Evolutionary conservation across 1,139 yeast genomes (phyloP).

Genomic region (Sugiyamaella sp.): DNA sequence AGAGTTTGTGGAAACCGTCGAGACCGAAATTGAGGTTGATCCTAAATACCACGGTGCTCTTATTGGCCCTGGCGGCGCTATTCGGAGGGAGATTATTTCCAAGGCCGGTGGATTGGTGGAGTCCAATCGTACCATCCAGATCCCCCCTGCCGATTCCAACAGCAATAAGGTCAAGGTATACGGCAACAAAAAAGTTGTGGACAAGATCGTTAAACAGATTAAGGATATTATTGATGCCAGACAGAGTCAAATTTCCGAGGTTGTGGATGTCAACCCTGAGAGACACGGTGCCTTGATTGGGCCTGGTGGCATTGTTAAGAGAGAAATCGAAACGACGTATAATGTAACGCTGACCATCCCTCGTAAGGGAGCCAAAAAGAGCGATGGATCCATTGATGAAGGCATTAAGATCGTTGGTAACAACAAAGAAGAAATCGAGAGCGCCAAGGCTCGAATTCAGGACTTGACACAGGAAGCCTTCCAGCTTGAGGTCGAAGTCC

Average conservation of each 20-base stretch:
- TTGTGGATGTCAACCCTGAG: conserved; percentile 66
- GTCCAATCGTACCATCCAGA: conserved; percentile 60
- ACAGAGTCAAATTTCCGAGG: conserved; percentile 63
- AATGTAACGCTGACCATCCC: conserved; percentile 71
- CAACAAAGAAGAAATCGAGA: conserved; percentile 38
- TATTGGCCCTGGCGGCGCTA: conserved; percentile 81
- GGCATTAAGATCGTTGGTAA: conserved; percentile 41
- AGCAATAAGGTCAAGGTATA: conserved; percentile 65
- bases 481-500: conserved; percentile 55
- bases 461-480: conserved; percentile 37
- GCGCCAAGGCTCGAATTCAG: conserved; percentile 41
- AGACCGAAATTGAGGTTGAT: conserved; percentile 67
- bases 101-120: conserved; percentile 73
- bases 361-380: conserved; percentile 50
- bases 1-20: conserved; percentile 67
- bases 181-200: conserved; percentile 79
- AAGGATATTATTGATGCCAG: conserved; percentile 64
- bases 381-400: conserved; percentile 45
- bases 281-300: conserved; percentile 83
- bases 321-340: conserved; percentile 70
- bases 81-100: conserved; percentile 70
- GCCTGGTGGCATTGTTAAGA: conserved; percentile 75
- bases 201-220: conserved; percentile 66
- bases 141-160: conserved; percentile 69
- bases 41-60: conserved; percentile 78